Evolutionary conservation across 1,284 basidiomycete genomes (phyloP).

Genomic region (Trichosporon sp.): DNA sequence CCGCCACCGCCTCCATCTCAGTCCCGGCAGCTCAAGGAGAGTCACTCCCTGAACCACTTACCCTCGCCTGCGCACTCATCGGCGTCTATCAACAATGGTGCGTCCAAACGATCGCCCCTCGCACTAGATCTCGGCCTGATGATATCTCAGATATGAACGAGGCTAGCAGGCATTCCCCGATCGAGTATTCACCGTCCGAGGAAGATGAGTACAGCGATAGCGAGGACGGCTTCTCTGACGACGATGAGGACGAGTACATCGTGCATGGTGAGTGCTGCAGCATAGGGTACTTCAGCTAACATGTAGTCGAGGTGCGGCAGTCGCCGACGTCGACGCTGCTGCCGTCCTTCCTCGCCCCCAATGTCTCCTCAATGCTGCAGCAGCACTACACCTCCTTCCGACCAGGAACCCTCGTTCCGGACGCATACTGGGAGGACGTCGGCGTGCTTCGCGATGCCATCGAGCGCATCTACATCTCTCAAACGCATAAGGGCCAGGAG

Average conservation of each 20-base stretch:
- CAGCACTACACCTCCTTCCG: conserved; percentile 3
- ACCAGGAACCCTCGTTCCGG: not conserved
- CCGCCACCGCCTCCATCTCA: not conserved
- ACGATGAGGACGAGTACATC: conserved; percentile 3
- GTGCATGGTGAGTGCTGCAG: conserved; percentile 22
- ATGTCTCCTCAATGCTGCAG: conserved; percentile 4
- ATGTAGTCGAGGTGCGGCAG: conserved; percentile 70
- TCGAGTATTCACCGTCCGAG: not conserved
- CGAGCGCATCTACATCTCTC: conserved; percentile 66
- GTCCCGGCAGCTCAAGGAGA: not conserved
- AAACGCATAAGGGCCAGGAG: not conserved
- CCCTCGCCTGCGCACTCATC: not conserved
- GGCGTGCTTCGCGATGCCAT: conserved; percentile 66
- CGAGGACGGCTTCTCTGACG: conserved; percentile 8
- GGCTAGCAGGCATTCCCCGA: not conserved
- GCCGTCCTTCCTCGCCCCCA: not conserved
- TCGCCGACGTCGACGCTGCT: not conserved
- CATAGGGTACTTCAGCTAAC: not conserved
- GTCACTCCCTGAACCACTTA: not conserved
- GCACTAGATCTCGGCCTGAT: not conserved
- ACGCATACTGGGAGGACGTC: conserved; percentile 49
- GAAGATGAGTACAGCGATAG: conserved; percentile 6
- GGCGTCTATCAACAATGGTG: not conserved
- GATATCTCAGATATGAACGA: not conserved
- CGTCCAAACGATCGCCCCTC: not conserved